Conservation (phyloP, 2,329 filamentous ascomycete species). For the Paraconiothyrium brasiliense region DNA sequence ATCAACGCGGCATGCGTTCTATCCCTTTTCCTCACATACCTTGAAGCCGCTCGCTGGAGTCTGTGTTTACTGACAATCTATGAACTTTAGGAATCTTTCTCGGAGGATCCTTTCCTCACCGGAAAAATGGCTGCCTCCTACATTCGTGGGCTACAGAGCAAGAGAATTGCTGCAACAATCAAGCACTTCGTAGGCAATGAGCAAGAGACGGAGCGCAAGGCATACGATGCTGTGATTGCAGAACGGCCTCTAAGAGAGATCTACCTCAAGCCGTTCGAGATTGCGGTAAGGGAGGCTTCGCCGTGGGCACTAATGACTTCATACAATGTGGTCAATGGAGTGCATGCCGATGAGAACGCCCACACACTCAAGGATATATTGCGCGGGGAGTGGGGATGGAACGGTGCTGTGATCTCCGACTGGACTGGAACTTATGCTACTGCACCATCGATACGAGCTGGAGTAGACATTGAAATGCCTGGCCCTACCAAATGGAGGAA, state of each 20-base stretch:
- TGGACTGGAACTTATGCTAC: slow-evolving; percentile 54
- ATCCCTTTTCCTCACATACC: neutral
- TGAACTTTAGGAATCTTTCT: slow-evolving; percentile 69
- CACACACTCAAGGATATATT: slow-evolving; percentile 55
- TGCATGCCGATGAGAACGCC: slow-evolving; percentile 53
- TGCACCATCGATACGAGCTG: slow-evolving; percentile 50
- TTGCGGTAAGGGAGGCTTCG: slow-evolving; percentile 72
- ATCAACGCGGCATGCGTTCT: neutral
- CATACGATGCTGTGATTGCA: slow-evolving; percentile 70
- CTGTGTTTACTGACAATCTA: neutral
- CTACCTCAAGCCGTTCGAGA: slow-evolving; percentile 79
- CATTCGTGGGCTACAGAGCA: slow-evolving; percentile 76
- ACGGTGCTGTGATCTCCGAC: slow-evolving; percentile 56
- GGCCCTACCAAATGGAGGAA: slow-evolving; percentile 53
- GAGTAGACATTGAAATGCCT: slow-evolving; percentile 54
- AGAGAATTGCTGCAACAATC: slow-evolving; percentile 77
- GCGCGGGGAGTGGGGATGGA: slow-evolving; percentile 52
- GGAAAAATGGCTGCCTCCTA: slow-evolving; percentile 77
- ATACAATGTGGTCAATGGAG: slow-evolving; percentile 73
- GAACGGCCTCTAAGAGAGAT: slow-evolving; percentile 74
- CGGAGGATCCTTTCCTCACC: slow-evolving; percentile 81
- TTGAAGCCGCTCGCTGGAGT: neutral
- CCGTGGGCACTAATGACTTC: slow-evolving; percentile 76
- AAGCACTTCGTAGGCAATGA: slow-evolving; percentile 83
- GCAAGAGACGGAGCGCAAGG: slow-evolving; percentile 73